phyloP scores from a whole-genome alignment of 805 yeast genomes.

The Teunomyces aglyptinius region DNA sequence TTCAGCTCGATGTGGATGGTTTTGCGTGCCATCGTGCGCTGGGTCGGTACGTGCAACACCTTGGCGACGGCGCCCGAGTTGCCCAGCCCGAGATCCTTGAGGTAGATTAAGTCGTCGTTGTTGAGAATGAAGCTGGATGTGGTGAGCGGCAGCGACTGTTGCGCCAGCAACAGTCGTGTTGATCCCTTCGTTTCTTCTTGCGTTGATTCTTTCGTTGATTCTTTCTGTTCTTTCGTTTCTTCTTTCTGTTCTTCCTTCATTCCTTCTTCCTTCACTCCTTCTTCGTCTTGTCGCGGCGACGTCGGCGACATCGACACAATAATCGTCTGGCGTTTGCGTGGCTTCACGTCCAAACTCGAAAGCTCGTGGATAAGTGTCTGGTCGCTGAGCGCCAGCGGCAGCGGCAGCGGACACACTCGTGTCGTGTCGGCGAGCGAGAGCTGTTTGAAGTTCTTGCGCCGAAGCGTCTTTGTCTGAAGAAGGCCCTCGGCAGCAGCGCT shows the following conservation, averaged over 20 bases:
- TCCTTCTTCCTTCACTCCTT: no score
- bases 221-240: no score
- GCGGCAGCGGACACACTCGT: not conserved
- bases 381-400: constrained; percentile 3
- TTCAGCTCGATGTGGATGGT: constrained; percentile 83
- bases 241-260: no score
- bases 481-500: constrained; percentile 16
- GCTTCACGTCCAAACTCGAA: constrained; percentile 15
- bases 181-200: no score
- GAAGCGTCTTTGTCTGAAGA: constrained; percentile 34
- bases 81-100: constrained; percentile 85
- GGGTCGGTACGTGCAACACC: constrained; percentile 85
- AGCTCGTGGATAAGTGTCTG: constrained; percentile 26
- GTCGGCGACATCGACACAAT: constrained; percentile 43
- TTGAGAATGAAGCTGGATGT: constrained; percentile 30
- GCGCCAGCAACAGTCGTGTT: no score
- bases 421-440: constrained; percentile 24
- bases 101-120: constrained; percentile 64
- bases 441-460: constrained; percentile 40
- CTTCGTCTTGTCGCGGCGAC: constrained; percentile 23
- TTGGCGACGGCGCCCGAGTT: constrained; percentile 91
- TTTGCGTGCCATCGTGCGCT: constrained; percentile 86
- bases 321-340: constrained; percentile 39
- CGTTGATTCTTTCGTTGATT: no score
- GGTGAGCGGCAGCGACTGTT: constrained; percentile 32